These are phyloP conservation scores for Chalciporus chontae DNA, from an alignment of 768 basidiomycete species.

Conservation along the genomic window DNA sequence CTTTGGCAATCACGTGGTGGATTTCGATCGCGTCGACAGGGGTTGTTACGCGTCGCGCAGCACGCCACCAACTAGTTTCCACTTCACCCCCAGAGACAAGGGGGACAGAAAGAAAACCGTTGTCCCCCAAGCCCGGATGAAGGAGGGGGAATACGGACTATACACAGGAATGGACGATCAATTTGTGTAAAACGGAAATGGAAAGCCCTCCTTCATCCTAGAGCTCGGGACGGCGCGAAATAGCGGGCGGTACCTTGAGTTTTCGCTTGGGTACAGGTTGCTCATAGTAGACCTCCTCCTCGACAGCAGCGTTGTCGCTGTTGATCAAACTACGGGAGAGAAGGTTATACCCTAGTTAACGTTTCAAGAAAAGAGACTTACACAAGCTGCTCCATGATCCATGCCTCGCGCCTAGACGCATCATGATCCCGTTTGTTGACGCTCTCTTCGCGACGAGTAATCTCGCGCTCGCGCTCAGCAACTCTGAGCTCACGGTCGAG, in stretches of 20 bases:
- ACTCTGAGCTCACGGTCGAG: slow-evolving; percentile 84
- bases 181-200: slow-evolving; percentile 31
- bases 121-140: slow-evolving; percentile 91
- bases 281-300: slow-evolving; percentile 82
- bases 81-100: slow-evolving; percentile 50
- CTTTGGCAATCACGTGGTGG: slow-evolving; percentile 28
- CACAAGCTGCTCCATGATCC: slow-evolving; percentile 95
- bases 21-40: slow-evolving; percentile 14
- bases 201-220: slow-evolving; percentile 86
- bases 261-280: slow-evolving; percentile 65
- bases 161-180: slow-evolving; percentile 47
- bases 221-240: slow-evolving; percentile 85
- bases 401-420: slow-evolving; percentile 78
- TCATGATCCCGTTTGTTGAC: slow-evolving; percentile 86
- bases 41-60: slow-evolving; percentile 28
- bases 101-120: slow-evolving; percentile 73
- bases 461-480: slow-evolving; percentile 81
- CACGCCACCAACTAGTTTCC: slow-evolving; percentile 33
- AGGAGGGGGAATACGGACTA: slow-evolving; percentile 76
- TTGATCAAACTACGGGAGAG: slow-evolving; percentile 54
- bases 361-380: slow-evolving; percentile 35
- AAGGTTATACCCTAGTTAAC: slow-evolving; percentile 3
- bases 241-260: slow-evolving; percentile 86
- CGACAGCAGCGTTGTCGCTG: slow-evolving; percentile 62
- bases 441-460: slow-evolving; percentile 79